Base-by-base conservation (phyloP, 2,329 filamentous ascomycete species). In the Colletotrichum graminicola region DNA sequence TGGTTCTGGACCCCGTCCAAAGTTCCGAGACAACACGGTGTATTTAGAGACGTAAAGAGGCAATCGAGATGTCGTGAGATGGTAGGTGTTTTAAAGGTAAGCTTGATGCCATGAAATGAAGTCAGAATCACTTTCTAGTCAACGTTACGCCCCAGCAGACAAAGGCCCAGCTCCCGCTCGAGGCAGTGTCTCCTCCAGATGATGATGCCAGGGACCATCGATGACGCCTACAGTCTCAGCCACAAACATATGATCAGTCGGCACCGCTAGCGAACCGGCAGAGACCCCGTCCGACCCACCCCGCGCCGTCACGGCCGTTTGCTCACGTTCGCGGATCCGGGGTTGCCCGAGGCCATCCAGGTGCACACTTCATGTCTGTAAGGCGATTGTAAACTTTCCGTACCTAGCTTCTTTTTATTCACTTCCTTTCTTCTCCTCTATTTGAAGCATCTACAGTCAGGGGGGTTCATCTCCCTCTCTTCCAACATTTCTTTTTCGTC, bases 141-240 rank as follows among this genome's bases (percentile, higher is more conserved):
- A 12, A 39, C 12, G 12, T 2, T 23, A 3, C 2, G 2, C 0
- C 3, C 3, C 0, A 2, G 0, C 21, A n/a, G 29, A 61, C 29
- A 0, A 5, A 1, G 2, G 0, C 32, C 32, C 39, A 56, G 2
- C 39, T 26, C 55, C 29, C 23, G 10, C 21, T 3, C 39, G 55
- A 56, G 39, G 26, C 21, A 49, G 41, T 56, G 2, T 49, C 12
- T 7, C 39, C 16, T 16, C 2, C 34, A 21, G 36, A 63, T 1
- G 59, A 66, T 59, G 64, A 64, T 55, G 39, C 29, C 12, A 23
- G 32, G 14, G 29, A 36, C 26, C 41, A 62, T 69, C 65, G 62
- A 73, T 73, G 72, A 73, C 72, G 70, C 64, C 49, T 60, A 72
- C 72, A 66, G 56, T 41, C 51, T 52, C 60, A 61, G 62, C 63